These are phyloP conservation scores for Protea cynaroides DNA, from an alignment of 164 flowering plant species.

Conservation along the genomic window DNA sequence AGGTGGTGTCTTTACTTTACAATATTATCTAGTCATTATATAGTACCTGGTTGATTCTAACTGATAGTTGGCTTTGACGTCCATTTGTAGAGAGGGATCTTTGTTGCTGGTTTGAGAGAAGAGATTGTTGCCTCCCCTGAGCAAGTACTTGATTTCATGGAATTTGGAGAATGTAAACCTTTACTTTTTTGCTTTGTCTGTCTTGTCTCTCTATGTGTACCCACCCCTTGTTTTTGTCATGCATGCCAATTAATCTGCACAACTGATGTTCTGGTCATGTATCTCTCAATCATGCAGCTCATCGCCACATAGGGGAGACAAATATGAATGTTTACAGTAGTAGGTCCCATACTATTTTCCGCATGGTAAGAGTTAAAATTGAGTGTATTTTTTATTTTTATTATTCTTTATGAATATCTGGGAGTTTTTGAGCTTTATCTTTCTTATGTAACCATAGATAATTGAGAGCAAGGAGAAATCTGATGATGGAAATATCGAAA, in stretches of 20 bases:
- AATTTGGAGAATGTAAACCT: constrained; percentile 78
- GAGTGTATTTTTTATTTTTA: neutral
- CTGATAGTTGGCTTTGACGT: neutral
- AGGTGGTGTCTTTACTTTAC: constrained; percentile 31
- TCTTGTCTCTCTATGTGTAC: neutral
- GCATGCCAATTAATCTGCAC: neutral
- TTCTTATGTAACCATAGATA: constrained; percentile 40
- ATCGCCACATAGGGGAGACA: constrained; percentile 97
- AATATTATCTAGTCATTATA: too few relatives aligned
- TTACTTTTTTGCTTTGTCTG: too few relatives aligned
- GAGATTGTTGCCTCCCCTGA: constrained; percentile 91
- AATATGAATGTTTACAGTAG: constrained; percentile 93
- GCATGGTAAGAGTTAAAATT: constrained; percentile 58
- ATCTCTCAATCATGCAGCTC: constrained; percentile 51
- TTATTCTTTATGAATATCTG: neutral
- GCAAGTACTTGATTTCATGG: constrained; percentile 87
- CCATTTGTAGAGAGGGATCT: constrained; percentile 67
- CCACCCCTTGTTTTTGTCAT: neutral
- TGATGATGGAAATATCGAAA: constrained; percentile 48
- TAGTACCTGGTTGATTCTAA: neutral
- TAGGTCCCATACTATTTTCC: constrained; percentile 93
- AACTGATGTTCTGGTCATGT: constrained; percentile 3
- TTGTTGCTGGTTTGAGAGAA: constrained; percentile 95
- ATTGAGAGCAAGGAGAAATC: constrained; percentile 85
- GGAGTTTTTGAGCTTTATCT: neutral